Base-by-base conservation (phyloP, 345 rosid species). In the Mangifera indica region DNA sequence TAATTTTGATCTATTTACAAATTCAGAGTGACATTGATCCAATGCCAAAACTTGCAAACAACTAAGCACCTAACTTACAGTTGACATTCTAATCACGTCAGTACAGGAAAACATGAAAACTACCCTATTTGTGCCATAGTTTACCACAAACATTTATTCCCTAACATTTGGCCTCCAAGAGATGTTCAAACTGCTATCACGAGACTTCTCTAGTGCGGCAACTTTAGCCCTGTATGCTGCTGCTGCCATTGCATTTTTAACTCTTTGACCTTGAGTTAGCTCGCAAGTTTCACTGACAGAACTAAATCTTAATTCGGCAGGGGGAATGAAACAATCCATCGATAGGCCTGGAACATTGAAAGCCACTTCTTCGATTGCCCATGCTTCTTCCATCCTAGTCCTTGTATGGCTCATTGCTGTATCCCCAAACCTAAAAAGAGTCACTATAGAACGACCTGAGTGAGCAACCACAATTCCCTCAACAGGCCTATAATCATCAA, bases 391-490 rank as follows among this genome's bases (percentile, higher is more conserved):
- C 97, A 91, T 89, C 81, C 88, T 88, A 2, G 94, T 91, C 80
- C 87, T 83, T 11, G 92, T 87, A 76, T 89, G 97, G 75, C 89
- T 85, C 93, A 85, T 81, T 1, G 93, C 89, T 0, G 88, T 85
- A 73, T 91, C 95, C 44, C 95, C 97, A 18, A 91, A 91, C 46
- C 90, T 79, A 74, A 91, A 89, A 24, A 89, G 91, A 32, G 97
- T 87, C 24, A 85, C 97, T 45, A 88, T 79, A 17, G 95, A 91
- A 25, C 85, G 90, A 45, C 97, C 97, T 1, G 97, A 89, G 74
- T 91, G 95, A 74, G 97, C 97, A 4, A 91, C 87, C 91, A 88
- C 87, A 42, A 91, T 84, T 63, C 97, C 97, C 73, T 91, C 97
- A 21, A 91, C 91, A 42, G 86, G 87, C 73, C 70, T 82, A 78